Evolutionary conservation across 2,329 filamentous ascomycete species (phyloP).

Genomic region (Hypomyces rosellus): DNA sequence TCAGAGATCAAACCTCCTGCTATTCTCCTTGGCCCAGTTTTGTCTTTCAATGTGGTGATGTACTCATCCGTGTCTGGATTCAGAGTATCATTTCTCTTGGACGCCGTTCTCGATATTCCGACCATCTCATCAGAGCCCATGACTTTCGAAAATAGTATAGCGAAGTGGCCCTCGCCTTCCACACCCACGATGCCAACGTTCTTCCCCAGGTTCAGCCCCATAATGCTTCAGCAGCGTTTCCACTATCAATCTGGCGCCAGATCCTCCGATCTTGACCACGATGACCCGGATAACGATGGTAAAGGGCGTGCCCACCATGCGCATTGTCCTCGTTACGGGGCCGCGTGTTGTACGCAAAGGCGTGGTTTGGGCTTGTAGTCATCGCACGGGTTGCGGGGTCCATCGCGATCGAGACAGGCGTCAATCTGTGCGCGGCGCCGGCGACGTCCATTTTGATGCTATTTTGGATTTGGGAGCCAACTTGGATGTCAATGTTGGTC

Average conservation of each 20-base stretch:
- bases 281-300: slow-evolving; percentile 28
- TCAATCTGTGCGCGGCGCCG: slow-evolving; percentile 54
- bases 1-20: slow-evolving; percentile 51
- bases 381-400: slow-evolving; percentile 36
- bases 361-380: slow-evolving; percentile 35
- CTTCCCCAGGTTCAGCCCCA: slow-evolving; percentile 60
- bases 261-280: slow-evolving; percentile 39
- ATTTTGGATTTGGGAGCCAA: slow-evolving; percentile 41
- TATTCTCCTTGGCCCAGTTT: slow-evolving; percentile 48
- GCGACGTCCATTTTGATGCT: slow-evolving; percentile 55
- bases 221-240: slow-evolving; percentile 54
- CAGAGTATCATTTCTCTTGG: slow-evolving; percentile 49
- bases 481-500: slow-evolving; percentile 48
- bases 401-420: slow-evolving; percentile 42
- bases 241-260: slow-evolving; percentile 53
- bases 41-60: slow-evolving; percentile 39
- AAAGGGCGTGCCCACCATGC: slow-evolving; percentile 44
- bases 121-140: slow-evolving; percentile 54
- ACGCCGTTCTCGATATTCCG: slow-evolving; percentile 48
- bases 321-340: slow-evolving; percentile 23
- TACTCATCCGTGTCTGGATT: slow-evolving; percentile 51
- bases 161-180: slow-evolving; percentile 65
- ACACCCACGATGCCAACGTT: slow-evolving; percentile 60
- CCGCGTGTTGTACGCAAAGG: slow-evolving; percentile 47
- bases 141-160: slow-evolving; percentile 61